These are phyloP conservation scores for Xylaria sp. DNA, from an alignment of 2,329 filamentous ascomycete genomes.

Conservation along the genomic window DNA sequence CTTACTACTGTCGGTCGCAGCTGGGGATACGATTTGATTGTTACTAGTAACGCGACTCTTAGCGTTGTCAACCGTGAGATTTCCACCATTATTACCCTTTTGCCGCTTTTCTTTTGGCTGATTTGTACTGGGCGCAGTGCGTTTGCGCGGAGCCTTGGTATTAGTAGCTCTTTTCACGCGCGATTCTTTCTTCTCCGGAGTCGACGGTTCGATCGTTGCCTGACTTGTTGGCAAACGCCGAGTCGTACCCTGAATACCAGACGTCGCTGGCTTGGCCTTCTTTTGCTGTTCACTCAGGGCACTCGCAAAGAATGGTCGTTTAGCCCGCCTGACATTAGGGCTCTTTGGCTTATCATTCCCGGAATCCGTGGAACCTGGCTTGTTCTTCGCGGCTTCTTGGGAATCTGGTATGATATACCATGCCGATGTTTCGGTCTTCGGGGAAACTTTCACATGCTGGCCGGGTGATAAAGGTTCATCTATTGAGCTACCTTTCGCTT, in stretches of 20 bases:
- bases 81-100: background rate
- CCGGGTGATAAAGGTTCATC: background rate
- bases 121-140: background rate
- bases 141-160: background rate
- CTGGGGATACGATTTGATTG: background rate
- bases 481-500: background rate
- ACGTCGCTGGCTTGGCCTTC: background rate
- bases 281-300: background rate
- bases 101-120: background rate
- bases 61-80: background rate
- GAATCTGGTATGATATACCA: constrained; percentile 2
- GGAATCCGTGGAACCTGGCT: background rate
- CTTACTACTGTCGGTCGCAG: background rate
- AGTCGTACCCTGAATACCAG: background rate
- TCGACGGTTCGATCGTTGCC: background rate
- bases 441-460: background rate
- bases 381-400: background rate
- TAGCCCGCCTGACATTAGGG: constrained; percentile 8
- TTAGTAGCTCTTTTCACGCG: background rate
- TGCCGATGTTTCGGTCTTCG: background rate
- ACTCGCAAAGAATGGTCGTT: constrained; percentile 7
- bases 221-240: background rate
- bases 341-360: background rate
- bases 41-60: background rate
- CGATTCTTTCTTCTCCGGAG: background rate